Base-by-base conservation (phyloP, 192 early-diverging fungal genomes). In the Gonapodya prolifera region DNA sequence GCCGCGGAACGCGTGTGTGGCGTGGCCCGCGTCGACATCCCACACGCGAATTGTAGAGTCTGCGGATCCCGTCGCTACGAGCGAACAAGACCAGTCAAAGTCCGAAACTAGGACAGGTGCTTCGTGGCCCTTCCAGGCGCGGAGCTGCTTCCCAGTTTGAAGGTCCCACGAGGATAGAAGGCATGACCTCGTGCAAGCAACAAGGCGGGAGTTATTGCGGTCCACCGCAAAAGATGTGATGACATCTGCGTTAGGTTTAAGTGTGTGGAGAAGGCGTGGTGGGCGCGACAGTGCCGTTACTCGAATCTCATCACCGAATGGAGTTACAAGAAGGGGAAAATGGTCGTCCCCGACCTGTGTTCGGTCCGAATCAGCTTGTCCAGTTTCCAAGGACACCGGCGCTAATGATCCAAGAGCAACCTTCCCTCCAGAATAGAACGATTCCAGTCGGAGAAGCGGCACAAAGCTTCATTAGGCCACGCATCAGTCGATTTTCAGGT, bases 41-140 rank as follows among this genome's bases (percentile, higher is more conserved):
- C 96, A 99, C 8, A 98, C 93, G 76, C 93, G 94, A 70, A 99
- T 91, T 13, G 93, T 94, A 77, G 90, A 91, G 82, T 99, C 98
- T 0, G 98, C 96, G 17, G 94, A 95, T 35, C 96, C 98, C 0
- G 96, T 98, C 8, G 98, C 98, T 2, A 98, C 94, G 31, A 99
- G 81, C 0, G 96, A 95, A 0, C 96, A 96, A 0, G 95, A 91
- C 16, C 82, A 78, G 81, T 98, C 96, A 79, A 94, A 93, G 70
- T 91, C 93, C 94, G 97, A 97, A 2, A 92, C 87, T 76, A 99
- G 88, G 29, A 98, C 91, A 2, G 95, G 96, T 0, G 96, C 94
- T 33, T 98, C 94, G 78, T 98, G 96, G 0, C 91, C 95, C 83
- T 93, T 94, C 82, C 91, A 90, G 34, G 85, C 89, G 73, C 89